Conservation (phyloP, 345 rosid species). For the Hibiscus syriacus region DNA sequence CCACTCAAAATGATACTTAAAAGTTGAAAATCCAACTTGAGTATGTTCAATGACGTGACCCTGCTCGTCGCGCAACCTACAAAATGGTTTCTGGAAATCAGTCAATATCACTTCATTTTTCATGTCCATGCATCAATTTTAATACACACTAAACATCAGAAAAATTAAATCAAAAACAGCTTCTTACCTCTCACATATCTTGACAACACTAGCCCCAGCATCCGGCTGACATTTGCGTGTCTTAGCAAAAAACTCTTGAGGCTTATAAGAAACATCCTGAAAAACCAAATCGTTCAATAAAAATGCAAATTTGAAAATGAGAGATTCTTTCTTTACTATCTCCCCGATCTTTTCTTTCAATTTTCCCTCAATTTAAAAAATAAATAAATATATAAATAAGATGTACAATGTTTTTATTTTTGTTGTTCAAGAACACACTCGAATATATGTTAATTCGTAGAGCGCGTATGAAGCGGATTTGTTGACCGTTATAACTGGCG, state of each 20-base stretch:
- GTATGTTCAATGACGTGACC: constrained; percentile 73
- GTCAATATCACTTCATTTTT: neutral
- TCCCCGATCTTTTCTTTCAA: too few species aligned
- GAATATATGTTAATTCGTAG: constrained; percentile 60
- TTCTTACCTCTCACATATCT: constrained; percentile 69
- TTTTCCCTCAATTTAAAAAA: too few species aligned
- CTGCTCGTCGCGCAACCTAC: constrained; percentile 67
- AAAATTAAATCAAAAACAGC: neutral
- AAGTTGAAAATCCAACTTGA: constrained; percentile 30
- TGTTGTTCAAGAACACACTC: neutral
- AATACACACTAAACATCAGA: too few species aligned
- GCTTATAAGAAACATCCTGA: constrained; percentile 82
- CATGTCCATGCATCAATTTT: too few species aligned
- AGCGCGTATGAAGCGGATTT: constrained; percentile 72
- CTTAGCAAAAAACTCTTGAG: constrained; percentile 63
- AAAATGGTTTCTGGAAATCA: neutral
- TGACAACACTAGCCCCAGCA: constrained; percentile 62
- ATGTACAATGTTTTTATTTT: neutral
- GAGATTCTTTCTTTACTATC: too few species aligned
- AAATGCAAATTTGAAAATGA: neutral
- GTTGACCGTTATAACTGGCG: constrained; percentile 67
- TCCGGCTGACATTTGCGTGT: constrained; percentile 79
- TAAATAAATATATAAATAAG: too few species aligned
- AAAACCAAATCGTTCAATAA: neutral
- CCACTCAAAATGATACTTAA: neutral